A percentile compares a stretch with the other conserved stretches of the same genome.
These are phyloP conservation scores for Nicotiana benthamiana DNA, from an alignment of 257 asterid genomes.

Conservation along the genomic window DNA sequence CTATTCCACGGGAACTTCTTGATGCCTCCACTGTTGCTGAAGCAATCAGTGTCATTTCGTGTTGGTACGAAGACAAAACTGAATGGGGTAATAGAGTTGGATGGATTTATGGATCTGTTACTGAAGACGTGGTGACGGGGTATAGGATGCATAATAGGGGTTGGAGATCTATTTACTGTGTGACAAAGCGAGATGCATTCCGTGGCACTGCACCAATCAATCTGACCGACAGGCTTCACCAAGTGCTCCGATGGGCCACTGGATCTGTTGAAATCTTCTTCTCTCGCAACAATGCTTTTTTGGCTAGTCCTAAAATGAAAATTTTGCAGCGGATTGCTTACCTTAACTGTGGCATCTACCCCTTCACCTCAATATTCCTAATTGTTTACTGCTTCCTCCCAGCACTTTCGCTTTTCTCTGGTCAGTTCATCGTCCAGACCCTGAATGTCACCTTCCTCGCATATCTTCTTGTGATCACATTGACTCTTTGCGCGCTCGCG, in stretches of 20 bases:
- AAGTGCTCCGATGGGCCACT: constrained; percentile 91
- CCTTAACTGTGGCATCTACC: constrained; percentile 75
- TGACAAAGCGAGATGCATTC: constrained; percentile 77
- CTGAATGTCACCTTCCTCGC: constrained; percentile 61
- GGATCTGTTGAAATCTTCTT: constrained; percentile 88
- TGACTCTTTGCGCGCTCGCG: constrained; percentile 59
- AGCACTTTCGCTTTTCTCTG: constrained; percentile 71
- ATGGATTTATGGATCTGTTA: constrained; percentile 86
- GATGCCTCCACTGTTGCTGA: constrained; percentile 89
- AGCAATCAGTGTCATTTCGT: constrained; percentile 80
- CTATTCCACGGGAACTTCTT: constrained; percentile 62
- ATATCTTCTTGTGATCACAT: constrained; percentile 53
- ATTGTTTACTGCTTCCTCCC: constrained; percentile 90
- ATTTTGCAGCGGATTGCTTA: constrained; percentile 71
- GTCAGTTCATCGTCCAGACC: constrained; percentile 67
- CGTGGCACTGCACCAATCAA: constrained; percentile 91
- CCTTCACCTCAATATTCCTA: constrained; percentile 67
- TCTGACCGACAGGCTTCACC: constrained; percentile 81
- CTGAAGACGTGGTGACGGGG: constrained; percentile 86
- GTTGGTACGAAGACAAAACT: constrained; percentile 88
- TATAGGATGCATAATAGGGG: constrained; percentile 89
- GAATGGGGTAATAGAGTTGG: constrained; percentile 93
- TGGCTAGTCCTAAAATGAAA: constrained; percentile 73
- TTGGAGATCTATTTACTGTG: constrained; percentile 80
- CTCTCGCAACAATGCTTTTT: constrained; percentile 71